phyloP scores from a whole-genome alignment of 2,329 filamentous ascomycete species.

The Trichoderma harzianum region DNA sequence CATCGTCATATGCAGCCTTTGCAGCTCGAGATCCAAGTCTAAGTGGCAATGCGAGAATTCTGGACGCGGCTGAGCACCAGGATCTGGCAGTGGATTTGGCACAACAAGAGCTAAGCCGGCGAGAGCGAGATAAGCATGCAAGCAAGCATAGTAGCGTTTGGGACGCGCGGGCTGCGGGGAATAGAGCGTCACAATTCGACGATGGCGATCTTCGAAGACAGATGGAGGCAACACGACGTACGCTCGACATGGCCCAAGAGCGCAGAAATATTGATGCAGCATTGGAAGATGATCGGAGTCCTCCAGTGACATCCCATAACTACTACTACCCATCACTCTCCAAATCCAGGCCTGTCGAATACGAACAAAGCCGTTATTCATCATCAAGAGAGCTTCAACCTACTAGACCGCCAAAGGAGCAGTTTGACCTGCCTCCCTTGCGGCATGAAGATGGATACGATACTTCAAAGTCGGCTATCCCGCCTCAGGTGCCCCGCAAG shows the following conservation, averaged over 20 bases:
- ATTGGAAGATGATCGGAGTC: constrained; percentile 28
- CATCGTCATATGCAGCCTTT: constrained; percentile 40
- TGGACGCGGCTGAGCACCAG: constrained; percentile 68
- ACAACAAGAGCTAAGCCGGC: constrained; percentile 65
- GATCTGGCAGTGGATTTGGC: constrained; percentile 76
- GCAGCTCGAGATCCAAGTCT: constrained; percentile 61
- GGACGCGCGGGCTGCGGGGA: constrained; percentile 35
- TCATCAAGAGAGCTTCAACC: constrained; percentile 30
- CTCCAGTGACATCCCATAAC: constrained; percentile 27
- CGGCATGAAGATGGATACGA: not conserved
- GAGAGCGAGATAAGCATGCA: constrained; percentile 59
- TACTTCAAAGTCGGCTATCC: constrained; percentile 25
- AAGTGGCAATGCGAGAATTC: constrained; percentile 52
- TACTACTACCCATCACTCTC: constrained; percentile 59
- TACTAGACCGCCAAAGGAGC: constrained; percentile 33
- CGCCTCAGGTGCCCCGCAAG: constrained; percentile 29
- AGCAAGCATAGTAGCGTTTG: constrained; percentile 55
- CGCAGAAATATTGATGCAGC: constrained; percentile 20
- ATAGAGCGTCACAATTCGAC: constrained; percentile 24
- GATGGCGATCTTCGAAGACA: constrained; percentile 47
- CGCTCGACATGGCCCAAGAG: constrained; percentile 39
- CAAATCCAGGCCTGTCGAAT: constrained; percentile 48
- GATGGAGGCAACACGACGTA: constrained; percentile 51
- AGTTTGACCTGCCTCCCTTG: constrained; percentile 16
- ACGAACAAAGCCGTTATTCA: constrained; percentile 26